A percentile compares a stretch with the other conserved stretches of the same genome.
These are phyloP conservation scores for Peltaster fructicola DNA, from an alignment of 2,329 filamentous ascomycete species.

Conservation along the genomic window DNA sequence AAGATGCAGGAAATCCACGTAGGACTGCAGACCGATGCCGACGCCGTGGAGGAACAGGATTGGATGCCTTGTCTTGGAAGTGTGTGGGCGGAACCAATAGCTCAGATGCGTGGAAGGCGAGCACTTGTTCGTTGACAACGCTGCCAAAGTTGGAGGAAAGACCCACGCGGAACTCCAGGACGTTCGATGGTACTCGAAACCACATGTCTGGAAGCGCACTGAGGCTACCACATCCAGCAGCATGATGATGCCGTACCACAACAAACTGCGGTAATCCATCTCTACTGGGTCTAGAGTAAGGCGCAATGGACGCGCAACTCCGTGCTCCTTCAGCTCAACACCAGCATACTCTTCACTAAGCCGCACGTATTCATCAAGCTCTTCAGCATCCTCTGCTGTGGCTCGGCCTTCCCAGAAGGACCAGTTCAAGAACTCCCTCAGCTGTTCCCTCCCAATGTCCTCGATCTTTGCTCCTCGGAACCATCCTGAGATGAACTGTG, in stretches of 20 bases:
- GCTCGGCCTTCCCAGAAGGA: conserved; percentile 45
- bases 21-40: conserved; percentile 48
- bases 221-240: conserved; percentile 31
- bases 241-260: conserved; percentile 40
- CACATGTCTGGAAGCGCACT: conserved; percentile 8
- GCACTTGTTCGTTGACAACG: conserved; percentile 26
- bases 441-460: conserved; percentile 45
- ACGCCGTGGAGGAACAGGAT: conserved; percentile 56
- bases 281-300: conserved; percentile 11
- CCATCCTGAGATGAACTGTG: conserved; percentile 44
- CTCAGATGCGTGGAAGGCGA: conserved; percentile 35
- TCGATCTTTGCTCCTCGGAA: conserved; percentile 39
- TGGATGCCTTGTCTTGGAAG: conserved; percentile 37
- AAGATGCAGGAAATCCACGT: conserved; percentile 38
- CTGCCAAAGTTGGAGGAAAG: conserved; percentile 41
- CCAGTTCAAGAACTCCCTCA: conserved; percentile 50
- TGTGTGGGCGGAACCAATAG: conserved; percentile 52
- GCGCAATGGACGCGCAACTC: neutral
- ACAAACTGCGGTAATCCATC: conserved; percentile 41
- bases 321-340: conserved; percentile 33
- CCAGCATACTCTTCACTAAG: conserved; percentile 10
- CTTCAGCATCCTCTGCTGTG: conserved; percentile 38
- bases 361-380: conserved; percentile 39
- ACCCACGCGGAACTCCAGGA: conserved; percentile 25
- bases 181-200: conserved; percentile 11